Evolutionary conservation across 352 stramenopile species (phyloP), one percentile per base, ranked within the genome.

Genomic region (Phytopythium delawarense): DNA sequence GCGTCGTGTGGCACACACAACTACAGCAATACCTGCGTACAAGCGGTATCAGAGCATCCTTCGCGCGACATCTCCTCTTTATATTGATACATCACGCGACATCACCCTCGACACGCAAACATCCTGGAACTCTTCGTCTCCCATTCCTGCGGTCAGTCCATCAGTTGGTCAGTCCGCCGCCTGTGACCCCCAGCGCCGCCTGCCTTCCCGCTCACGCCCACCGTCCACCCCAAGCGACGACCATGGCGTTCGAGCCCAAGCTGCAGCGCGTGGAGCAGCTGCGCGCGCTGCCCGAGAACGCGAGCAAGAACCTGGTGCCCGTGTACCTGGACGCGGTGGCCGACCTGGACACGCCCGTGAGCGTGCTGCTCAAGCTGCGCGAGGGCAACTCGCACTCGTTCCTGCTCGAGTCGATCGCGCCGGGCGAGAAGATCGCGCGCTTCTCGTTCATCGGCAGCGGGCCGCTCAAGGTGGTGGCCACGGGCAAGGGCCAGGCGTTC

Each of bases 371-470:
- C 44, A 95, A 96, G 75, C 73, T 96, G 51, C 81, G 84, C 55
- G 71, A 82, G 65, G 76, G 75, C 61, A 73, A 92, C 69, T 83
- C 75, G 71, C 80, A 96, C 71, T 87, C 81, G 59, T 96, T 96
- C 69, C 75, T 96, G 46, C 85, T 96, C 56, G 88, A 96, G 59
- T 94, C 83, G 20, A 83, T 96, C 44, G 79, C 82, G 4, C 87
- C 85, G 0, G 88, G 87, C 56, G 88, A 96, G 67, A 89, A 91
- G 63, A 93, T 94, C 58, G 85, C 82, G 66, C 88, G 88, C 44
- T 96, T 93, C 65, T 95, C 85, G 66, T 95, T 96, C 74, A 94
- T 96, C 64, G 88, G 88, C 53, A 92, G 82, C 28, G 81, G 81
- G 0, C 88, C 88, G 37, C 70, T 94, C 42, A 92, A 95, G 64